Evolutionary conservation across 176 grass and related monocot genomes (phyloP).

Genomic region (Oryza glaberrima): DNA sequence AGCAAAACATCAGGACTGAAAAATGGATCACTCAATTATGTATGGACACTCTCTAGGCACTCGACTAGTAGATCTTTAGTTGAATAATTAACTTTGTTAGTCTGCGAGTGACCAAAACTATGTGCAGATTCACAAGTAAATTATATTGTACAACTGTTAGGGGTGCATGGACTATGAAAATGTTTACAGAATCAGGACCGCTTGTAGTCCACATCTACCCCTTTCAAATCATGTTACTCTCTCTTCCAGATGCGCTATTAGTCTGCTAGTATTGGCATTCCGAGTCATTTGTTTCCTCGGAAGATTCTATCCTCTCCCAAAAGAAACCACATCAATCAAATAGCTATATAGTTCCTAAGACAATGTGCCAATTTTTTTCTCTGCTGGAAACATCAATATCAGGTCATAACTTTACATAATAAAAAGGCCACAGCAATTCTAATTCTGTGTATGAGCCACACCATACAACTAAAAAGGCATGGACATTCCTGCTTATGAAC

Average conservation of each 20-base stretch:
- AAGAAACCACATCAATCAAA: background rate
- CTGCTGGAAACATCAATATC: background rate
- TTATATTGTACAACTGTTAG: background rate
- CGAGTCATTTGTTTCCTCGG: background rate
- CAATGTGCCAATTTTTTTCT: background rate
- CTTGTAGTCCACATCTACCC: background rate
- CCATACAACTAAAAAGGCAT: slow-evolving; percentile 16
- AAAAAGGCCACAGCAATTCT: background rate
- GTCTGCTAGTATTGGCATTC: background rate
- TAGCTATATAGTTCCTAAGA: background rate
- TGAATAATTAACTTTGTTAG: background rate
- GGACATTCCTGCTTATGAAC: background rate
- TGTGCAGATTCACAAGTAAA: background rate
- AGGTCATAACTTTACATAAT: background rate
- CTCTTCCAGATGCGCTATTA: background rate
- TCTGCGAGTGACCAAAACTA: slow-evolving; percentile 1
- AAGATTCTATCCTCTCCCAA: background rate
- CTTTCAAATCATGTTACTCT: background rate
- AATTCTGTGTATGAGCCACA: slow-evolving; percentile 10
- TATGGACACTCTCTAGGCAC: background rate
- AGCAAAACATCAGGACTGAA: slow-evolving; percentile 15
- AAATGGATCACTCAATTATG: background rate
- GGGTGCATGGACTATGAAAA: background rate
- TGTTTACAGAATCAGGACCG: slow-evolving; percentile 15
- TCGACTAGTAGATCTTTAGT: slow-evolving; percentile 2